Evolutionary conservation across 2,329 filamentous ascomycete species (phyloP), one percentile per base, ranked within the genome.

Genomic region (Fusarium sp.): DNA sequence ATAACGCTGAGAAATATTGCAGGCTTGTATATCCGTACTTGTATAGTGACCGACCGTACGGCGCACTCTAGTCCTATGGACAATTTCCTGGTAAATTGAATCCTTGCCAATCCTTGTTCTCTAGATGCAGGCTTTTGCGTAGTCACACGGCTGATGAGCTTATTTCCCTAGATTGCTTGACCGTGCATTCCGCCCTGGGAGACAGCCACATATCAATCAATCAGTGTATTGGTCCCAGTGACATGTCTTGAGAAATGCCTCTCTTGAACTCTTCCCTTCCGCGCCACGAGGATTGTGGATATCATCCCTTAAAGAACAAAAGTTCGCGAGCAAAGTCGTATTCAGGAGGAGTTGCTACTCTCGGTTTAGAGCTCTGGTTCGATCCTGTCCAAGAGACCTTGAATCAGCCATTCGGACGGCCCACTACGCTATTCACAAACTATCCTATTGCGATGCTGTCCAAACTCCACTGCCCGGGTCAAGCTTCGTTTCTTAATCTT

Each of bases 21-120:
- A 30, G 27, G 27, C 27, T 11, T 30, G 27, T 30, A 30, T 10
- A n/a, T n/a, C n/a, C n/a, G n/a, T n/a, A 30, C 17, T 47, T n/a
- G 23, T 37, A 63, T n/a, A 23, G 33, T 57, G 22, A 37, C 27
- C 27, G 27, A 30, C 44, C 51, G 40, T 37, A 37, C 17, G 35
- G 35, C 41, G 30, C 14, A 46, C 15, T 15, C 32, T 27, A 14
- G 22, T 48, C 56, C 22, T 45, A 39, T 56, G 43, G 50, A 44
- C 52, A 68, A 69, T 69, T 56, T 69, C 56, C 39, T 58, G 67
- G 63, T 48, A 69, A 67, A 70, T 62, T 70, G 50, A 66, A 43
- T 39, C 55, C 44, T 55, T 47, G 14, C 22, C n/a, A 35, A 44
- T 27, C 50, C 62, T 53, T 56, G 66, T 41, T 22, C 19, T 30